Percentiles rank a stretch among this genome's conserved stretches.
Conservation (phyloP, 2,329 filamentous ascomycete species). For the Eutypa lata region DNA sequence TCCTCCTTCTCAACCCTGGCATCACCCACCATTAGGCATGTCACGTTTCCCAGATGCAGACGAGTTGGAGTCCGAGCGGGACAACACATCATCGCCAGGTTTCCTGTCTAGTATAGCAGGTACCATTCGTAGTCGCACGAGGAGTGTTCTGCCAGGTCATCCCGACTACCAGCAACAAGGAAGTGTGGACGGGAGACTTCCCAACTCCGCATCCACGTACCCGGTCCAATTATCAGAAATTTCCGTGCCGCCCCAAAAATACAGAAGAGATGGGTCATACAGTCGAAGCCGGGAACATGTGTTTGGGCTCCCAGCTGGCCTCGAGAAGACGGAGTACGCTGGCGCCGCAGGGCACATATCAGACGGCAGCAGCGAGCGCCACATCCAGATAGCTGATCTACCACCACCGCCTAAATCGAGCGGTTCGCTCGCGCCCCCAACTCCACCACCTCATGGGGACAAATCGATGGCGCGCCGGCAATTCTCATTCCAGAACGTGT, state of each 20-base stretch:
- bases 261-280: slow-evolving; percentile 36
- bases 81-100: slow-evolving; percentile 42
- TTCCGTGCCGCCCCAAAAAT: slow-evolving; percentile 45
- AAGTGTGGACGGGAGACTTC: slow-evolving; percentile 35
- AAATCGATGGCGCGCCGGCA: slow-evolving; percentile 59
- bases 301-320: slow-evolving; percentile 46
- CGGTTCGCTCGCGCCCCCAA: slow-evolving; percentile 50
- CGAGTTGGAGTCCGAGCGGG: slow-evolving; percentile 53
- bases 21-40: slow-evolving; percentile 87
- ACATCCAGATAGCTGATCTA: slow-evolving; percentile 44
- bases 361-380: slow-evolving; percentile 35
- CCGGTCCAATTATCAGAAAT: slow-evolving; percentile 64
- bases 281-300: slow-evolving; percentile 40
- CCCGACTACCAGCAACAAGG: slow-evolving; percentile 38
- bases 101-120: slow-evolving; percentile 56
- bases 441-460: slow-evolving; percentile 55
- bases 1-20: slow-evolving; percentile 60
- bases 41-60: slow-evolving; percentile 72
- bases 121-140: slow-evolving; percentile 48
- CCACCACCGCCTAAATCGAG: slow-evolving; percentile 33
- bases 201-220: slow-evolving; percentile 58
- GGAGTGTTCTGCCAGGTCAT: slow-evolving; percentile 37
- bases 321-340: slow-evolving; percentile 46
- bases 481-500: slow-evolving; percentile 90
- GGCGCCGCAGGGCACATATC: slow-evolving; percentile 46